Percentiles rank a stretch among this genome's conserved stretches.
phyloP scores from a whole-genome alignment of 192 early-diverging fungal genomes.

The Coemansia asiatica region DNA sequence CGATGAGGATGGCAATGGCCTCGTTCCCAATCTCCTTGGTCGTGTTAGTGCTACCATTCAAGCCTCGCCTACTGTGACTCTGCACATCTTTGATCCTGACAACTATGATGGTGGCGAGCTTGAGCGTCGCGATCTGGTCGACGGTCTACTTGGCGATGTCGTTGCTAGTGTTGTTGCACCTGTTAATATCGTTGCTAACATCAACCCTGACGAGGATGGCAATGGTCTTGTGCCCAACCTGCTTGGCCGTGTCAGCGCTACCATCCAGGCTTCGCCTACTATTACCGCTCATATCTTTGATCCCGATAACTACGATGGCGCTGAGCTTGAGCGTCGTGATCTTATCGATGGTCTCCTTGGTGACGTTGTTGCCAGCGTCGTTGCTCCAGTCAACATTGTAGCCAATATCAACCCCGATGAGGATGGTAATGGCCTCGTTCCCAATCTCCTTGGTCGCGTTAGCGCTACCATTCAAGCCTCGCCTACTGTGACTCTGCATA shows the following conservation, averaged over 20 bases:
- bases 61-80: slow-evolving; percentile 21
- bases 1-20: slow-evolving; percentile 39
- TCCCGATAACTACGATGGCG: slow-evolving; percentile 10
- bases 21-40: slow-evolving; percentile 38
- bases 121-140: not conserved
- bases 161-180: slow-evolving; percentile 10
- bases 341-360: slow-evolving; percentile 28
- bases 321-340: slow-evolving; percentile 18
- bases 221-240: slow-evolving; percentile 17
- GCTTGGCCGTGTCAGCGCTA: slow-evolving; percentile 10
- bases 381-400: slow-evolving; percentile 28
- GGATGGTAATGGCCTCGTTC: slow-evolving; percentile 33
- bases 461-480: slow-evolving; percentile 31
- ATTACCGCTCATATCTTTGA: slow-evolving; percentile 16
- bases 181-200: slow-evolving; percentile 7
- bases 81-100: slow-evolving; percentile 20
- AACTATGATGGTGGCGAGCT: slow-evolving; percentile 11
- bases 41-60: slow-evolving; percentile 28
- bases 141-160: slow-evolving; percentile 3
- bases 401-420: slow-evolving; percentile 39
- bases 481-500: slow-evolving; percentile 20
- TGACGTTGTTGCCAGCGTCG: slow-evolving; percentile 26
- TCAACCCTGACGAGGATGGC: slow-evolving; percentile 18
- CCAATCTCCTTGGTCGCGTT: slow-evolving; percentile 40
- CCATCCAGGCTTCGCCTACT: slow-evolving; percentile 20